phyloP scores from a whole-genome alignment of 306 rosid species.

The Datisca glomerata region DNA sequence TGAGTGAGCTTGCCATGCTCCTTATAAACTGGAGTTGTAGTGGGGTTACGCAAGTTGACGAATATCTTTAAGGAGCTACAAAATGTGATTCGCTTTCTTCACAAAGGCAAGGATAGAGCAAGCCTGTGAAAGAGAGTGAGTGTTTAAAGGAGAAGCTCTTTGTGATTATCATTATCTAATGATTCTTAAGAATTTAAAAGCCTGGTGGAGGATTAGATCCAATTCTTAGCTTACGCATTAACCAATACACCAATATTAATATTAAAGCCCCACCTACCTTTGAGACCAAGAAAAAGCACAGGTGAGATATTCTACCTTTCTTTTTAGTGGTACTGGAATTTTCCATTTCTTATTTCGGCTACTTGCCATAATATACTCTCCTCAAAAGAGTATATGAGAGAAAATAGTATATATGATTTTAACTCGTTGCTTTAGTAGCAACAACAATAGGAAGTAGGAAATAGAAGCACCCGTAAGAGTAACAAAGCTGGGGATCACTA shows the following conservation, averaged over 20 bases:
- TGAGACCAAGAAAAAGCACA: neutral
- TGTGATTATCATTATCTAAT: constrained; percentile 14
- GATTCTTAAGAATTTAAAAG: constrained; percentile 31
- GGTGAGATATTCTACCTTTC: neutral
- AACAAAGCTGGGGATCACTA: too few species aligned
- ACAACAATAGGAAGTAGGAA: too few species aligned
- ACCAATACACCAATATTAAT: neutral
- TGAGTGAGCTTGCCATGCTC: constrained; percentile 12
- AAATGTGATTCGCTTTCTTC: constrained; percentile 35
- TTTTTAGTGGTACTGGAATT: neutral
- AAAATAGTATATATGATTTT: too few species aligned
- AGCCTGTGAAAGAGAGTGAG: neutral
- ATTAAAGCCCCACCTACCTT: constrained; percentile 1
- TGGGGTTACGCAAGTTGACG: constrained; percentile 37
- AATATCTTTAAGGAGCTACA: constrained; percentile 18
- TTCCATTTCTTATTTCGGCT: neutral
- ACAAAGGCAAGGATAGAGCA: constrained; percentile 13
- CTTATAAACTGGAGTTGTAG: constrained; percentile 40
- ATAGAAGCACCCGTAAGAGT: too few species aligned
- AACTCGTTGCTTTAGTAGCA: too few species aligned
- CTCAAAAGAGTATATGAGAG: too few species aligned
- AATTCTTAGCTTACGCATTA: constrained; percentile 23
- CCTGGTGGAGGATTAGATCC: constrained; percentile 58
- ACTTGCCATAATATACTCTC: neutral
- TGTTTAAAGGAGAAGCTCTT: neutral